Conservation (phyloP, 2,329 filamentous ascomycete genomes). For the Ceratocystis colombiana region DNA sequence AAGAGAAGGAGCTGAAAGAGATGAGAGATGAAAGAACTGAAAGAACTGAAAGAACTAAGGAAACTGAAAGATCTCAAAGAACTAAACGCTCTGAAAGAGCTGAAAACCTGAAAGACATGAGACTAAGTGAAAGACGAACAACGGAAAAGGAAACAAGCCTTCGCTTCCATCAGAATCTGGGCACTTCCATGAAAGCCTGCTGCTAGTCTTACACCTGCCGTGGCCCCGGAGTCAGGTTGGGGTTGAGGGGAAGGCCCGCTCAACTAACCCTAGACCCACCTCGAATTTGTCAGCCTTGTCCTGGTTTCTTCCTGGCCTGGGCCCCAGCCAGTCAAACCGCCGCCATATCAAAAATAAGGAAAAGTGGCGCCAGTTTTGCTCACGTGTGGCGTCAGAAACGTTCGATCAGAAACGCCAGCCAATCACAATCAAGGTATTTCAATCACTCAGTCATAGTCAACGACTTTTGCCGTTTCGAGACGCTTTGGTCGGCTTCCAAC, state of each 20-base stretch:
- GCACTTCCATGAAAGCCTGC: neutral
- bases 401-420: slow-evolving; percentile 17
- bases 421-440: slow-evolving; percentile 25
- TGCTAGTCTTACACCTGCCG: neutral
- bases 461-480: slow-evolving; percentile 19
- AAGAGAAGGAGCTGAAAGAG: too few relatives aligned
- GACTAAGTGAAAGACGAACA: too few relatives aligned
- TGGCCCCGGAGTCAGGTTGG: neutral
- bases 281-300: neutral
- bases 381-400: slow-evolving; percentile 9
- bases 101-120: too few relatives aligned
- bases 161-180: neutral
- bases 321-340: neutral
- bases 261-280: neutral
- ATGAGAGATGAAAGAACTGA: too few relatives aligned
- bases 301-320: neutral
- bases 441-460: slow-evolving; percentile 23
- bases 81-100: too few relatives aligned
- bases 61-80: too few relatives aligned
- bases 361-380: slow-evolving; percentile 17
- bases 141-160: neutral
- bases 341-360: neutral
- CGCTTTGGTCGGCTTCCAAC: slow-evolving; percentile 14
- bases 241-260: neutral
- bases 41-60: too few relatives aligned